Evolutionary conservation across 805 yeast species (phyloP).

Genomic region (Lipomyces starkeyi): DNA sequence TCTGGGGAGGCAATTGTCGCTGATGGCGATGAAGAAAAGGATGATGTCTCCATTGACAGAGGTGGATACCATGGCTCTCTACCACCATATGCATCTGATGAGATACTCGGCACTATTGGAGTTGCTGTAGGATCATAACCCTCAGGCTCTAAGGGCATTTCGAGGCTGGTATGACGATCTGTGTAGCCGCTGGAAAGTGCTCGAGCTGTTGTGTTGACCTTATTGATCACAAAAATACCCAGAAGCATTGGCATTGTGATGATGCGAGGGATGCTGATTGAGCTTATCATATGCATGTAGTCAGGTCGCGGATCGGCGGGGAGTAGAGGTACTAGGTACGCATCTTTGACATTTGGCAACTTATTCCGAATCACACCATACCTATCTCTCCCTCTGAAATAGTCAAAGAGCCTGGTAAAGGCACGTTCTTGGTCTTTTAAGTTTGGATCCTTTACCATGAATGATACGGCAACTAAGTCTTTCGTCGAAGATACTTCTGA

Average conservation of each 20-base stretch:
- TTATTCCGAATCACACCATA: constrained; percentile 65
- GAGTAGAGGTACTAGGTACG: constrained; percentile 58
- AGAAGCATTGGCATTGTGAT: constrained; percentile 18
- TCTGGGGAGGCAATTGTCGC: not conserved
- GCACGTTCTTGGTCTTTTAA: constrained; percentile 37
- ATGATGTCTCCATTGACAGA: not conserved
- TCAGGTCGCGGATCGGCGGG: constrained; percentile 40
- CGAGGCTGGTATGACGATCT: not conserved
- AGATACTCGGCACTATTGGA: constrained; percentile 1
- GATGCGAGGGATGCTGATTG: constrained; percentile 13
- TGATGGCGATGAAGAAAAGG: not conserved
- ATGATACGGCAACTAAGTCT: constrained; percentile 59
- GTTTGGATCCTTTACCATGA: constrained; percentile 45
- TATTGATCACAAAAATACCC: constrained; percentile 33
- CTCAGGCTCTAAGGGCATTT: not conserved
- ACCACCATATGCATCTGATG: not conserved
- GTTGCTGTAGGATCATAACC: constrained; percentile 9
- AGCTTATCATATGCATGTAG: constrained; percentile 27
- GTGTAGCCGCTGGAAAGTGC: not conserved
- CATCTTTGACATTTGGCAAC: constrained; percentile 63
- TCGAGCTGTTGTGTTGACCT: not conserved
- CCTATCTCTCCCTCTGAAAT: constrained; percentile 54
- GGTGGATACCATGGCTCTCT: not conserved
- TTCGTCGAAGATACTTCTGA: constrained; percentile 53
- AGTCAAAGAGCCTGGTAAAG: constrained; percentile 51